These are phyloP conservation scores for Aphanocladium album DNA, from an alignment of 2,329 filamentous ascomycete genomes.

Conservation along the genomic window DNA sequence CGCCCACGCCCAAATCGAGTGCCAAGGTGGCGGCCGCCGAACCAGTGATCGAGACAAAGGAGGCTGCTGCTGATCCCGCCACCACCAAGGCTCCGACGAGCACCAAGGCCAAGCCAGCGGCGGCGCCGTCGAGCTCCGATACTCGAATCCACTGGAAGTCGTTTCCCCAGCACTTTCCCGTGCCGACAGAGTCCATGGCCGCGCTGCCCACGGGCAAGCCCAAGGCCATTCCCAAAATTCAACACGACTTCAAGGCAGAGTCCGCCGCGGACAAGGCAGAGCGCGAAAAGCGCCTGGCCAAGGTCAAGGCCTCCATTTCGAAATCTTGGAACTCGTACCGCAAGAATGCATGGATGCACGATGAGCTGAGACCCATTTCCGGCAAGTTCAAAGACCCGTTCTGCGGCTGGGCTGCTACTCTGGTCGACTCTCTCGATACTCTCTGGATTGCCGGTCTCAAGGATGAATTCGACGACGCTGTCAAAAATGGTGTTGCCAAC, in stretches of 20 bases:
- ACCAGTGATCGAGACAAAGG: neutral
- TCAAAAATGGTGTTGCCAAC: constrained; percentile 54
- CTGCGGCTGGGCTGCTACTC: constrained; percentile 83
- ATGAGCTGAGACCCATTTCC: constrained; percentile 74
- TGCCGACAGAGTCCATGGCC: constrained; percentile 66
- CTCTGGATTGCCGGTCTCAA: constrained; percentile 81
- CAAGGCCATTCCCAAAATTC: constrained; percentile 68
- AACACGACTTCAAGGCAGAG: constrained; percentile 67
- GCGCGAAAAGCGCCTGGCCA: constrained; percentile 58
- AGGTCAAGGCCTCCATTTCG: constrained; percentile 68
- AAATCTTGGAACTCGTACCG: constrained; percentile 82
- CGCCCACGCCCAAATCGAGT: neutral
- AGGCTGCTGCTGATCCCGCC: neutral
- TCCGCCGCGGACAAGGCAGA: constrained; percentile 52
- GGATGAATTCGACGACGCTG: constrained; percentile 75
- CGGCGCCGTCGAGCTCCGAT: neutral
- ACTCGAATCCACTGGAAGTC: constrained; percentile 62
- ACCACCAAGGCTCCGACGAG: neutral
- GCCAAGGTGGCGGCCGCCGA: neutral
- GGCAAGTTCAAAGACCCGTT: constrained; percentile 71
- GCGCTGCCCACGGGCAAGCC: constrained; percentile 67
- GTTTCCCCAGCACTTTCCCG: constrained; percentile 69
- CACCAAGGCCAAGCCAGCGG: neutral
- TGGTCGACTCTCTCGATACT: constrained; percentile 79
- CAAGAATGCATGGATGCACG: constrained; percentile 74